phyloP scores from a whole-genome alignment of 306 rosid genomes.

The Vigna nakashimae region DNA sequence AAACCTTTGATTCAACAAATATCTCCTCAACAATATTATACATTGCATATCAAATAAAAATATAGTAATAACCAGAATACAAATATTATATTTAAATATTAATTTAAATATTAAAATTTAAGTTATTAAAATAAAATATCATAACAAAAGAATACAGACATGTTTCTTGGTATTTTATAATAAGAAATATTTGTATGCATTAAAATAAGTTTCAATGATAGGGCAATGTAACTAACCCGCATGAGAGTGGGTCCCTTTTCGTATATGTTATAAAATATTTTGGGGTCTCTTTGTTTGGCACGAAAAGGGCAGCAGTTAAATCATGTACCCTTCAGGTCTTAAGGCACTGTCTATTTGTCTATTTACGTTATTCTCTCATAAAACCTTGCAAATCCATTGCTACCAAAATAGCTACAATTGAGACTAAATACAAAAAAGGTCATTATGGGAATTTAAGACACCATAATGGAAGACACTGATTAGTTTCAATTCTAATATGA shows the following conservation, averaged over 20 bases:
- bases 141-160: too few relatives aligned
- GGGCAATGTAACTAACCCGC: background rate
- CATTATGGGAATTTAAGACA: background rate
- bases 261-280: background rate
- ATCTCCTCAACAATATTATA: too few relatives aligned
- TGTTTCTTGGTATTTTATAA: background rate
- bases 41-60: too few relatives aligned
- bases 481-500: conserved; percentile 27
- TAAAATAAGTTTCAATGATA: background rate
- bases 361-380: background rate
- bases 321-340: conserved; percentile 5
- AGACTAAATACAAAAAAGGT: background rate
- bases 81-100: too few relatives aligned
- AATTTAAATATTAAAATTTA: too few relatives aligned
- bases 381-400: background rate
- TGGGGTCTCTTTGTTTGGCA: conserved; percentile 14
- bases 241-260: background rate
- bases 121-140: too few relatives aligned
- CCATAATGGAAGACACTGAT: conserved; percentile 25
- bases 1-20: too few relatives aligned
- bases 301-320: conserved; percentile 1
- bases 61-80: too few relatives aligned
- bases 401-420: background rate
- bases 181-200: background rate
- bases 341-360: conserved; percentile 5